Evolutionary conservation across 2,329 filamentous ascomycete species (phyloP).

Genomic region (Aspergillus viridinutans): DNA sequence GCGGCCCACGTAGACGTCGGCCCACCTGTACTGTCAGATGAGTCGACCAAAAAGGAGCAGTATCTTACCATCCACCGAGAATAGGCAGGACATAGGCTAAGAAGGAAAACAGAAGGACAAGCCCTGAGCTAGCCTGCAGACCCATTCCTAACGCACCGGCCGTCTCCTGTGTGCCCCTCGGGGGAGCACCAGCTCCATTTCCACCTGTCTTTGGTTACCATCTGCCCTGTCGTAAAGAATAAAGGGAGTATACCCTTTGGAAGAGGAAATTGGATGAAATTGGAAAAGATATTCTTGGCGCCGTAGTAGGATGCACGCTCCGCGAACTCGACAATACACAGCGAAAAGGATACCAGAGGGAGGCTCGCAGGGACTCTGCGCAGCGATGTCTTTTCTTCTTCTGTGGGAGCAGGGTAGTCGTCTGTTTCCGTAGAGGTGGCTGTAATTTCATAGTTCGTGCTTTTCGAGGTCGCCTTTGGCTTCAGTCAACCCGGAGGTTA

Average conservation of each 20-base stretch:
- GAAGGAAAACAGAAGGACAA: constrained; percentile 48
- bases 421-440: constrained; percentile 2
- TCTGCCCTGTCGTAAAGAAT: constrained; percentile 27
- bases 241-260: constrained; percentile 38
- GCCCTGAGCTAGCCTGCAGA: constrained; percentile 51
- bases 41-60: background rate
- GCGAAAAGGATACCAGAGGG: constrained; percentile 51
- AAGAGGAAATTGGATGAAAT: constrained; percentile 60
- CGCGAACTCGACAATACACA: constrained; percentile 58
- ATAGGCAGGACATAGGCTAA: constrained; percentile 57
- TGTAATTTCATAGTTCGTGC: background rate
- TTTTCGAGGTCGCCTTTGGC: background rate
- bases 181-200: constrained; percentile 36
- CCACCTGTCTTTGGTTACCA: constrained; percentile 23
- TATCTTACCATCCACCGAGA: constrained; percentile 26
- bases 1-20: constrained; percentile 22
- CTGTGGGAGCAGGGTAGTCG: constrained; percentile 40
- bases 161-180: constrained; percentile 38
- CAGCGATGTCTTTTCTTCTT: constrained; percentile 45
- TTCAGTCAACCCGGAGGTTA: background rate
- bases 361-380: constrained; percentile 50
- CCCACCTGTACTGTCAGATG: constrained; percentile 11
- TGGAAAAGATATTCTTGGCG: constrained; percentile 52
- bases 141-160: constrained; percentile 59
- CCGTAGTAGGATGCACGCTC: constrained; percentile 61